Conservation (phyloP, 305 asterid genomes). For the Lippia alba region DNA sequence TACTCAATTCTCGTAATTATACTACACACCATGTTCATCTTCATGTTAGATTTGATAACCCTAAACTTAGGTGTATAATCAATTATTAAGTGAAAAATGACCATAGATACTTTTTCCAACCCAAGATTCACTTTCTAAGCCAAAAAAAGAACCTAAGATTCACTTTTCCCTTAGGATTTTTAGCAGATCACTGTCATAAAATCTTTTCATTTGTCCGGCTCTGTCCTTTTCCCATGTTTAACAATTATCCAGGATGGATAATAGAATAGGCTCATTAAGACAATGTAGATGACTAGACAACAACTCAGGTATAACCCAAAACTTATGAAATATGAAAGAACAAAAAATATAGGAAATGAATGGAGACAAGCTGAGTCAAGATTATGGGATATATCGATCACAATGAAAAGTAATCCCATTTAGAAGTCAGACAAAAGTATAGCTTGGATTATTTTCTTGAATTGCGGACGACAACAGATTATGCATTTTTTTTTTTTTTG, state of each 20-base stretch:
- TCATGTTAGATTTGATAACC: too few relatives aligned
- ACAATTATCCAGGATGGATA: constrained; percentile 3
- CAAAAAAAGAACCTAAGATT: not conserved
- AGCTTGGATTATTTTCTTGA: constrained; percentile 24
- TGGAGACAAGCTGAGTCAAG: not conserved
- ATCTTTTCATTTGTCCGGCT: not conserved
- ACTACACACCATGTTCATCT: too few relatives aligned
- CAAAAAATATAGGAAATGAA: not conserved
- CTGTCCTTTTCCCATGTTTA: constrained; percentile 3
- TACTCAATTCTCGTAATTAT: too few relatives aligned
- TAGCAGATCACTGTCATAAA: constrained; percentile 5
- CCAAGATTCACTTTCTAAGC: too few relatives aligned
- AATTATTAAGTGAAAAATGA: too few relatives aligned
- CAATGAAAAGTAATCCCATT: constrained; percentile 34
- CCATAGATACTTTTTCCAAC: too few relatives aligned
- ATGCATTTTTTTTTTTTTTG: not conserved
- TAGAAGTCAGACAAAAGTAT: constrained; percentile 12
- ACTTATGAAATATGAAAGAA: constrained; percentile 2
- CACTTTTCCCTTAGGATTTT: not conserved
- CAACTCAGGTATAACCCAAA: constrained; percentile 25
- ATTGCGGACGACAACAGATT: not conserved
- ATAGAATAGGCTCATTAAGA: not conserved
- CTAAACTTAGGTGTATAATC: too few relatives aligned
- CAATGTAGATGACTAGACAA: constrained; percentile 42
- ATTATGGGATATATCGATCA: not conserved